A percentile compares a stretch with the other conserved stretches of the same genome.
Conservation (phyloP, 768 basidiomycete genomes). For the Collybia nuda region DNA sequence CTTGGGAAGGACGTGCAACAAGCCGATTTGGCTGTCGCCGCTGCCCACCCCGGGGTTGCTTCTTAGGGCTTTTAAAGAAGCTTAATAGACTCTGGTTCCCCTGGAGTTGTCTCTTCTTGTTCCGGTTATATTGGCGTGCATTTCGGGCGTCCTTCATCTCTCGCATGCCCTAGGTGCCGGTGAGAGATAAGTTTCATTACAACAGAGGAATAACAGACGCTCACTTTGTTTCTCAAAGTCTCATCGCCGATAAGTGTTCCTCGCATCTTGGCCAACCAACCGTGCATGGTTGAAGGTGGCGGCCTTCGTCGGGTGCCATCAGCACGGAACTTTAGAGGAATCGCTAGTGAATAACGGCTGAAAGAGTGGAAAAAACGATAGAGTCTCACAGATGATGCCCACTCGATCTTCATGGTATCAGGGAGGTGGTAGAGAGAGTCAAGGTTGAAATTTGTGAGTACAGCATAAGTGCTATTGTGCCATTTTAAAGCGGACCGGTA, state of each 20-base stretch:
- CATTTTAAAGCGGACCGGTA: slow-evolving; percentile 10
- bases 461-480: slow-evolving; percentile 2
- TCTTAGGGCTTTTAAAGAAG: slow-evolving; percentile 18
- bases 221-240: slow-evolving; percentile 47
- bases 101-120: slow-evolving; percentile 17
- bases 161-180: slow-evolving; percentile 51
- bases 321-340: slow-evolving; percentile 32
- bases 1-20: slow-evolving; percentile 8
- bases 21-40: slow-evolving; percentile 6
- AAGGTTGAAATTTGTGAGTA: slow-evolving; percentile 4
- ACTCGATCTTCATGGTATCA: slow-evolving; percentile 51
- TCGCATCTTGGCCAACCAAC: slow-evolving; percentile 79
- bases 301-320: slow-evolving; percentile 47
- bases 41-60: slow-evolving; percentile 8
- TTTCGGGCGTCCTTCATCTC: slow-evolving; percentile 63
- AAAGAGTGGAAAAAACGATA: background rate
- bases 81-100: slow-evolving; percentile 19
- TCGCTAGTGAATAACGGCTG: no score
- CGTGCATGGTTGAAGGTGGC: slow-evolving; percentile 62
- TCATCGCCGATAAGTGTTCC: slow-evolving; percentile 71
- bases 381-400: slow-evolving; percentile 41
- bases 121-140: slow-evolving; percentile 19
- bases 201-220: slow-evolving; percentile 3
- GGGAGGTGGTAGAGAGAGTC: background rate
- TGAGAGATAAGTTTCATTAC: background rate